Base-by-base conservation (phyloP, 768 basidiomycete species). In the Mycena haematopus region DNA sequence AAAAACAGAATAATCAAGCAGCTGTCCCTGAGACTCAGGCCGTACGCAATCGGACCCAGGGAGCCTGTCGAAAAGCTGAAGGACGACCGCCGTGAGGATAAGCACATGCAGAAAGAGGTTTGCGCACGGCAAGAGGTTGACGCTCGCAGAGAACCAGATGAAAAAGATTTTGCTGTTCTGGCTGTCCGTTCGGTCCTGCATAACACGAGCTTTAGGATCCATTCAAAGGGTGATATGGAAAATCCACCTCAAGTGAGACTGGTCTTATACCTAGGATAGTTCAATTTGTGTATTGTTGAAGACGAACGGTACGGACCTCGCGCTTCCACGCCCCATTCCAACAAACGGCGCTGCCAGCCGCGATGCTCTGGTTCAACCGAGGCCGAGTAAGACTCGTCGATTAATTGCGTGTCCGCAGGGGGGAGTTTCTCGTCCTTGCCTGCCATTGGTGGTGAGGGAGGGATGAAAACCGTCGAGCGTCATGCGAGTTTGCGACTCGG, bases 91-190 rank as follows among this genome's bases (percentile, higher is more conserved):
- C 2, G 10, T 47, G 25, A 27, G 17, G 5, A 22, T 25, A 31
- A 22, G 4, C 44, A n/a, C 27, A 42, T 21, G 10, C 25, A 25
- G 35, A 31, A n/a, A 6, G 35, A 9, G n/a, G 19, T 38, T 22
- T 5, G n/a, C 47, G 65, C 69, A 82, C 77, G 82, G 80, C 50
- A 91, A 79, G 52, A 91, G 86, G 68, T 91, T 91, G 71, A 85
- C 77, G 73, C 91, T 91, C 61, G 84, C 80, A 0, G 90, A 85
- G 70, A 92, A 87, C 87, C 88, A 92, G 10, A 91, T 79, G 74
- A 91, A 91, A 77, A 92, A 91, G 27, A 90, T 80, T 66, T 90
- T 90, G 73, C 77, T 83, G 68, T 84, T 84, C 53, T 86, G 86
- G 10, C 78, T 82, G 65, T 88, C 88, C 8, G 76, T 84, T 40